Conservation (phyloP, 495 filamentous ascomycete species). For the Chaetomium cochliodes region DNA sequence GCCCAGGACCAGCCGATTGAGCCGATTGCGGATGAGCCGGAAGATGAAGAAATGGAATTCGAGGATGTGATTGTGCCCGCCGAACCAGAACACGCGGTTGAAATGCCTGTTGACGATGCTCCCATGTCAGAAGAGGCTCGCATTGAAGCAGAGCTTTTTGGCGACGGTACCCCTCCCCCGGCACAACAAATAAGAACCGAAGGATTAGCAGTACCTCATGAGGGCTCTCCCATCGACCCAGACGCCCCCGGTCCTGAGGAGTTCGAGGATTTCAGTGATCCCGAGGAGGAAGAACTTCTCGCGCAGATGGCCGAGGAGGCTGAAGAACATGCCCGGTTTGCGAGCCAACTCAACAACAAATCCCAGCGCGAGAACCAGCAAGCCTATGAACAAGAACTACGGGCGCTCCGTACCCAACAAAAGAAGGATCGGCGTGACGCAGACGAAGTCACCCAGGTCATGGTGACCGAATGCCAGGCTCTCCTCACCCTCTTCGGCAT, state of each 20-base stretch:
- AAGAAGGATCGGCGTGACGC: slow-evolving; percentile 94
- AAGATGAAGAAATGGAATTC: slow-evolving; percentile 37
- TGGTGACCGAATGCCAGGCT: slow-evolving; percentile 93
- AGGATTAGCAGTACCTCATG: slow-evolving; percentile 16
- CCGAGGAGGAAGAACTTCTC: slow-evolving; percentile 87
- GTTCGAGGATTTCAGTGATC: slow-evolving; percentile 66
- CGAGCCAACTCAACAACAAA: slow-evolving; percentile 75
- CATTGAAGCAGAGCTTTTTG: slow-evolving; percentile 32
- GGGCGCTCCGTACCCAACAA: slow-evolving; percentile 83
- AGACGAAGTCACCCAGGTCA: slow-evolving; percentile 90
- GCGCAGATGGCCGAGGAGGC: slow-evolving; percentile 81
- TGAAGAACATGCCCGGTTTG: slow-evolving; percentile 90
- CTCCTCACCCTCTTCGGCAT: slow-evolving; percentile 86
- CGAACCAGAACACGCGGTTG: background rate
- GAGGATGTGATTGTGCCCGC: slow-evolving; percentile 40
- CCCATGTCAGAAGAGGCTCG: slow-evolving; percentile 24
- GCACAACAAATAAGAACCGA: slow-evolving; percentile 10
- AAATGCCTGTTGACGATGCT: slow-evolving; percentile 7
- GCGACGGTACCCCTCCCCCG: slow-evolving; percentile 14
- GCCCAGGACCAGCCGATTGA: background rate
- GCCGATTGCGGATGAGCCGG: slow-evolving; percentile 23
- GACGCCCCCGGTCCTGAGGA: slow-evolving; percentile 38
- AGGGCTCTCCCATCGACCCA: slow-evolving; percentile 39
- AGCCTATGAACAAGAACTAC: slow-evolving; percentile 83
- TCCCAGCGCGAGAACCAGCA: slow-evolving; percentile 60